A percentile compares a stretch with the other conserved stretches of the same genome.
phyloP scores from a whole-genome alignment of 345 rosid genomes.

The Eutrema japonicum region DNA sequence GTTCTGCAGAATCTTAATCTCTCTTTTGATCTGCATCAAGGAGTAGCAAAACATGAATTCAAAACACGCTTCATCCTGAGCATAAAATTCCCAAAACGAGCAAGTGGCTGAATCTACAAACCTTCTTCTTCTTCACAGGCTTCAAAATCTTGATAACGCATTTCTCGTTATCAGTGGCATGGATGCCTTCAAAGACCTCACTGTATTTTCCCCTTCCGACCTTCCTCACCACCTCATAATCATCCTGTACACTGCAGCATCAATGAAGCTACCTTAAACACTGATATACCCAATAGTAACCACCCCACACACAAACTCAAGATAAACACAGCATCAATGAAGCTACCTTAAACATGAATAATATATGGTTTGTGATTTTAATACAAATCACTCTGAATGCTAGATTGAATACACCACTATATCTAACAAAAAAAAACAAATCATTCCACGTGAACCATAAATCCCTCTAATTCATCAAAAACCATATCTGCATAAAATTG shows the following conservation, averaged over 20 bases:
- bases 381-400: too few species aligned
- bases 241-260: constrained; percentile 80
- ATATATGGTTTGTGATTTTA: too few species aligned
- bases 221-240: constrained; percentile 94
- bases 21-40: constrained; percentile 87
- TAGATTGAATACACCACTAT: neutral
- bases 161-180: constrained; percentile 77
- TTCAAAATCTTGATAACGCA: constrained; percentile 94
- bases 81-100: neutral
- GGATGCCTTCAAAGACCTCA: constrained; percentile 94
- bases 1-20: constrained; percentile 94
- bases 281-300: neutral
- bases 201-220: constrained; percentile 97
- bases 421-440: neutral
- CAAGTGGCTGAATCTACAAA: constrained; percentile 23
- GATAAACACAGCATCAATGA: constrained; percentile 18
- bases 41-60: neutral
- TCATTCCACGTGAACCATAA: too few species aligned
- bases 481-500: too few species aligned
- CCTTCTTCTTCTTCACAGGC: constrained; percentile 99
- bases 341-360: constrained; percentile 4
- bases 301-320: constrained; percentile 1
- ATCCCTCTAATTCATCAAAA: too few species aligned
- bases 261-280: constrained; percentile 24
- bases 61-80: neutral